Conservation (phyloP, 2,329 filamentous ascomycete genomes). For the Calonectria honghensis region DNA sequence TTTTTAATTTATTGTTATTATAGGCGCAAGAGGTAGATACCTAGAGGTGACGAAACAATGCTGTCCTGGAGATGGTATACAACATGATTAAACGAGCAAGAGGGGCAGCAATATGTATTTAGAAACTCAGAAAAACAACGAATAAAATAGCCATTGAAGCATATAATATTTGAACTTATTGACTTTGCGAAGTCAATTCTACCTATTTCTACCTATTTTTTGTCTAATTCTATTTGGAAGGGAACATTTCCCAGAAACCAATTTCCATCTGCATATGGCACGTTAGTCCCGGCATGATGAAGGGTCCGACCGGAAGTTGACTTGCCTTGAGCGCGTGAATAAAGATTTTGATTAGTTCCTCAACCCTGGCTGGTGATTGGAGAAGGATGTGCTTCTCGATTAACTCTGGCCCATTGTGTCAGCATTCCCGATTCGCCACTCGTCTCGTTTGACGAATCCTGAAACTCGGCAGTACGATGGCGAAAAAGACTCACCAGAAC, state of each 20-base stretch:
- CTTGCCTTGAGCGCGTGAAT: constrained; percentile 88
- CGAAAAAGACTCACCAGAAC: constrained; percentile 74
- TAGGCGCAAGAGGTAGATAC: constrained; percentile 31
- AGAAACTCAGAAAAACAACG: constrained; percentile 25
- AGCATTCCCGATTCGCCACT: constrained; percentile 13
- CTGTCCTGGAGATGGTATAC: constrained; percentile 38
- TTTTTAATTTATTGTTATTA: constrained; percentile 21
- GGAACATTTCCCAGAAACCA: constrained; percentile 74
- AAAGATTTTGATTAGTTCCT: constrained; percentile 90
- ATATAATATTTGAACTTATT: constrained; percentile 42
- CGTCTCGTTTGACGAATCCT: background rate
- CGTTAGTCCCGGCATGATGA: background rate
- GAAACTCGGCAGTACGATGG: background rate
- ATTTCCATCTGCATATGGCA: constrained; percentile 68
- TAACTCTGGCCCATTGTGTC: constrained; percentile 70
- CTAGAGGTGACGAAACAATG: constrained; percentile 32
- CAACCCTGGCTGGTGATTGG: constrained; percentile 84
- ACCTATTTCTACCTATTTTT: background rate
- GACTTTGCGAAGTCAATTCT: constrained; percentile 13
- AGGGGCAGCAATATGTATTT: constrained; percentile 20
- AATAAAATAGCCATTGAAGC: constrained; percentile 32
- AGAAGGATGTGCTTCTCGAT: constrained; percentile 84
- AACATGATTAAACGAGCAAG: constrained; percentile 39
- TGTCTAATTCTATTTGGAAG: constrained; percentile 53
- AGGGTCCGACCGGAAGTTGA: background rate